phyloP scores from a whole-genome alignment of 106 monocot genomes.

The Dioscorea zingiberensis region DNA sequence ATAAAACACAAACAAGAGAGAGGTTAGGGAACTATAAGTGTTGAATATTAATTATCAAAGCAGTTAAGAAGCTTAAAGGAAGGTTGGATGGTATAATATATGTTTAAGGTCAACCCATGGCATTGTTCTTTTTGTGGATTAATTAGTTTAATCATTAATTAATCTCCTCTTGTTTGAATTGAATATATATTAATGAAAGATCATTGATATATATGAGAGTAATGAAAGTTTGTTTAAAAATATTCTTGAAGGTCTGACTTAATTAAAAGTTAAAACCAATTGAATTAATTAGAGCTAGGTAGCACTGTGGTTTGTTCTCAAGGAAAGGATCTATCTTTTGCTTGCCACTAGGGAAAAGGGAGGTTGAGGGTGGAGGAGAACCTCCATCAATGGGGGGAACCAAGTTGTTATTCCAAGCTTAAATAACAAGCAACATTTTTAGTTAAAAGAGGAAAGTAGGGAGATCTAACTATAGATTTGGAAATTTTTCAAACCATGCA shows the following conservation, averaged over 20 bases:
- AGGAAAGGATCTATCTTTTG: slow-evolving; percentile 46
- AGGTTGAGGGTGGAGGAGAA: neutral
- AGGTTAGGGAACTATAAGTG: neutral
- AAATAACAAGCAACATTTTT: slow-evolving; percentile 26
- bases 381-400: slow-evolving; percentile 6
- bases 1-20: neutral
- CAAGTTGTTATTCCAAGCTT: slow-evolving; percentile 54
- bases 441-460: neutral
- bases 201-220: too few species aligned
- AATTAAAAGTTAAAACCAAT: slow-evolving; percentile 2
- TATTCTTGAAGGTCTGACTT: slow-evolving; percentile 21
- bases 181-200: too few species aligned
- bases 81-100: too few species aligned
- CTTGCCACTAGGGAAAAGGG: slow-evolving; percentile 24
- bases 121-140: neutral
- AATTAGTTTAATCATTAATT: too few species aligned
- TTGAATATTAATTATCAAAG: too few species aligned
- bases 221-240: slow-evolving; percentile 9
- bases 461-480: neutral
- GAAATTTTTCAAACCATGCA: neutral
- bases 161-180: too few species aligned
- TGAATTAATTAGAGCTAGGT: too few species aligned
- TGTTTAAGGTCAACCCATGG: neutral
- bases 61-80: too few species aligned
- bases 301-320: slow-evolving; percentile 23